phyloP scores from a whole-genome alignment of 192 early-diverging fungal genomes.

The Entomortierella beljakovae region DNA sequence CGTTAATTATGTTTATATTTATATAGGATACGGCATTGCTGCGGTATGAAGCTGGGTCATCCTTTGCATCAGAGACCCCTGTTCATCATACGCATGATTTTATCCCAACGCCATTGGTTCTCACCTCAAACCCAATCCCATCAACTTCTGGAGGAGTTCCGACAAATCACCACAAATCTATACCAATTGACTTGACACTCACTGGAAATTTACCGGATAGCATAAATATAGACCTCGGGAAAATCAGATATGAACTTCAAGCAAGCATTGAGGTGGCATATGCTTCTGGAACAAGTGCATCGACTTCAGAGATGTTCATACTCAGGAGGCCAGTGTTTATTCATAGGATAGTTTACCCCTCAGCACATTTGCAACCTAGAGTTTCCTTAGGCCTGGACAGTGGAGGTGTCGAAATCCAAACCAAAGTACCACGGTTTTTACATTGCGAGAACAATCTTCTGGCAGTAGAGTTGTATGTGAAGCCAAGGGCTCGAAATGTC shows the following conservation, averaged over 20 bases:
- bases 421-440: constrained; percentile 40
- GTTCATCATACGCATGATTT: constrained; percentile 51
- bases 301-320: constrained; percentile 27
- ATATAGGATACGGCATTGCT: constrained; percentile 45
- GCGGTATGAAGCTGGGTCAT: constrained; percentile 30
- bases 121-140: neutral
- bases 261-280: constrained; percentile 32
- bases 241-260: constrained; percentile 50
- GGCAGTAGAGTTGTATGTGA: constrained; percentile 39
- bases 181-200: constrained; percentile 40
- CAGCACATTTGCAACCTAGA: constrained; percentile 34
- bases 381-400: constrained; percentile 34
- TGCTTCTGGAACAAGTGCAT: constrained; percentile 19
- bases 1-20: too few relatives aligned
- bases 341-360: constrained; percentile 48
- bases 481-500: constrained; percentile 45
- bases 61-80: constrained; percentile 31
- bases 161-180: constrained; percentile 26
- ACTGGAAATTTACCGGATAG: constrained; percentile 48
- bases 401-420: constrained; percentile 47
- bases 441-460: constrained; percentile 48
- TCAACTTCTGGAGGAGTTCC: neutral
- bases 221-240: constrained; percentile 24
- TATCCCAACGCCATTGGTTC: constrained; percentile 37
- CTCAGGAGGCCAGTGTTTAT: constrained; percentile 29